These are phyloP conservation scores for Diplodia scrobiculata DNA, from an alignment of 2,329 filamentous ascomycete species.

Conservation along the genomic window DNA sequence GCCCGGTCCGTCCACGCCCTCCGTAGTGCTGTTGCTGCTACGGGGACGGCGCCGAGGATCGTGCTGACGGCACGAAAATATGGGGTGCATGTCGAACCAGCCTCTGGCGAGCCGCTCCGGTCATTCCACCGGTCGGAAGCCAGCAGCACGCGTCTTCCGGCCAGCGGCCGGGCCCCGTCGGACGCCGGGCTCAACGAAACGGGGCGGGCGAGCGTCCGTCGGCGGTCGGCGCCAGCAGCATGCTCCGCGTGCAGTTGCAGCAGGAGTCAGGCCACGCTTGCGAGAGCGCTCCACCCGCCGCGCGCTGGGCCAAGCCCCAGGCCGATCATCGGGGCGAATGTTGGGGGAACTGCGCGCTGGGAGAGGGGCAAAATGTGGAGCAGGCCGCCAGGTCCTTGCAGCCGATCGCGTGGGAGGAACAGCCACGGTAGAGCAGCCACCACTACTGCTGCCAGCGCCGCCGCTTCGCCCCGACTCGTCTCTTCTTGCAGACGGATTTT, in stretches of 20 bases:
- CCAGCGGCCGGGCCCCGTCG: background rate
- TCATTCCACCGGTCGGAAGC: background rate
- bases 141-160: background rate
- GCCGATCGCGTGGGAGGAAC: conserved; percentile 4
- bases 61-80: conserved; percentile 14
- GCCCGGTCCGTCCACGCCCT: conserved; percentile 6
- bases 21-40: background rate
- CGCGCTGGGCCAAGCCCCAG: conserved; percentile 16
- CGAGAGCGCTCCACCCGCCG: background rate
- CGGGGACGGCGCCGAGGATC: background rate
- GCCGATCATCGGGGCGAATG: conserved; percentile 22
- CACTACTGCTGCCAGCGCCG: background rate
- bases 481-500: background rate
- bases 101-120: background rate
- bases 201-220: conserved; percentile 13
- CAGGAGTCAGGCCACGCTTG: conserved; percentile 17
- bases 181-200: conserved; percentile 12
- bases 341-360: conserved; percentile 12
- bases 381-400: conserved; percentile 10
- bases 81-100: conserved; percentile 19
- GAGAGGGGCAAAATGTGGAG: conserved; percentile 19
- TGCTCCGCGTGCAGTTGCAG: conserved; percentile 7
- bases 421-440: background rate
- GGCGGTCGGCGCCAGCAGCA: conserved; percentile 6
- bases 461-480: background rate